These are phyloP conservation scores for Backusella luteola DNA, from an alignment of 192 early-diverging fungal species.

Conservation along the genomic window DNA sequence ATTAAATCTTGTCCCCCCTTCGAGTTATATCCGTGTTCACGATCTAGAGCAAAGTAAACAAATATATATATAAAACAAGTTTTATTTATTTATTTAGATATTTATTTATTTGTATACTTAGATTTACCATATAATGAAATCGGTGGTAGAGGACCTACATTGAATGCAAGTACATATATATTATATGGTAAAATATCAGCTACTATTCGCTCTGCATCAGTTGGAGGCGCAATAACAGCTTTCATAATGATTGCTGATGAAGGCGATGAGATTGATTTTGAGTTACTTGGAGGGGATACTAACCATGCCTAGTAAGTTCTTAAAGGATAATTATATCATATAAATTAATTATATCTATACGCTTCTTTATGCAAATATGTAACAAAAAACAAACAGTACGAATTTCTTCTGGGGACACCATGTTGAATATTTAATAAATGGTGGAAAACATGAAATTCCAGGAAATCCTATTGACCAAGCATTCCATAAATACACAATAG, in stretches of 20 bases:
- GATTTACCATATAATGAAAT: constrained; percentile 26
- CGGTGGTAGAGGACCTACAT: constrained; percentile 21
- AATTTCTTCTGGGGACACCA: constrained; percentile 45
- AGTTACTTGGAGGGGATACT: constrained; percentile 41
- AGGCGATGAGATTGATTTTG: constrained; percentile 58
- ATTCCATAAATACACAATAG: constrained; percentile 45
- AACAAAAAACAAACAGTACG: constrained; percentile 6
- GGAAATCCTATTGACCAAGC: constrained; percentile 19
- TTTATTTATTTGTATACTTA: constrained; percentile 2
- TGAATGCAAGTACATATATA: constrained; percentile 31
- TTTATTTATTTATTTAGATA: neutral
- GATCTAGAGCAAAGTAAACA: constrained; percentile 6
- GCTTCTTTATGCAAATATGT: neutral
- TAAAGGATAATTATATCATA: neutral
- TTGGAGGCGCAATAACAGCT: constrained; percentile 40
- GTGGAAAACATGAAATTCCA: constrained; percentile 29
- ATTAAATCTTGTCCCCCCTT: constrained; percentile 3
- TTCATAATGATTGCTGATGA: constrained; percentile 40
- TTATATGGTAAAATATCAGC: constrained; percentile 44
- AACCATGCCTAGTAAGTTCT: constrained; percentile 24
- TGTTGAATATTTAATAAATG: constrained; percentile 26
- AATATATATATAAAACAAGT: neutral
- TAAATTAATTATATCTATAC: neutral
- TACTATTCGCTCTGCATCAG: constrained; percentile 29
- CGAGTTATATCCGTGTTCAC: neutral